A percentile compares a stretch with the other conserved stretches of the same genome.
Evolutionary conservation across 2,329 filamentous ascomycete species (phyloP).

Genomic region (Aspergillus unguis): DNA sequence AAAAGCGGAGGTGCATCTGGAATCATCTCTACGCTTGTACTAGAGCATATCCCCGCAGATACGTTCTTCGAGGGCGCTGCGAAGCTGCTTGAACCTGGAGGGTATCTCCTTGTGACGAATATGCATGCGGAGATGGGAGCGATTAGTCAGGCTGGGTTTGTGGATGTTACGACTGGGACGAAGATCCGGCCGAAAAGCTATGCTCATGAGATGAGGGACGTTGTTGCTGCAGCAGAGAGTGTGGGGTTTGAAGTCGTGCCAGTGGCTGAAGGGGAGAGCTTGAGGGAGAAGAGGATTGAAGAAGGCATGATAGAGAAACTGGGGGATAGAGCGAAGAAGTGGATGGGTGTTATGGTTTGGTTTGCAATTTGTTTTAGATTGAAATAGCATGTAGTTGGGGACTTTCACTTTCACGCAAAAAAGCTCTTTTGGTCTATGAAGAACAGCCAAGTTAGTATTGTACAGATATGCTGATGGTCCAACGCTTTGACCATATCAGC

Average conservation of each 20-base stretch:
- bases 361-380: constrained; percentile 50
- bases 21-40: constrained; percentile 60
- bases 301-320: constrained; percentile 57
- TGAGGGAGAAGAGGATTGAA: constrained; percentile 47
- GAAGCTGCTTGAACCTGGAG: constrained; percentile 45
- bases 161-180: constrained; percentile 49
- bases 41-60: constrained; percentile 59
- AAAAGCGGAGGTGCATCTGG: constrained; percentile 33
- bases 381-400: not conserved
- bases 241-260: constrained; percentile 47
- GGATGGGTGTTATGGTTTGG: constrained; percentile 57
- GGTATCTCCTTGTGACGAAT: constrained; percentile 60
- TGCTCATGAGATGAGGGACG: constrained; percentile 52
- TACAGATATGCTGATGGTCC: constrained; percentile 12
- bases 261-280: constrained; percentile 22
- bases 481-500: not conserved
- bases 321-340: constrained; percentile 61
- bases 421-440: too few species aligned
- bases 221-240: constrained; percentile 48
- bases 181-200: constrained; percentile 62
- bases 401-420: too few species aligned
- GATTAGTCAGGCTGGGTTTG: constrained; percentile 60
- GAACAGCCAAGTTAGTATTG: constrained; percentile 6
- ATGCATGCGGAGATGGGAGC: constrained; percentile 65
- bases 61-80: constrained; percentile 56